Evolutionary conservation across 768 basidiomycete species (phyloP).

Genomic region (Mycena rebaudengoi): DNA sequence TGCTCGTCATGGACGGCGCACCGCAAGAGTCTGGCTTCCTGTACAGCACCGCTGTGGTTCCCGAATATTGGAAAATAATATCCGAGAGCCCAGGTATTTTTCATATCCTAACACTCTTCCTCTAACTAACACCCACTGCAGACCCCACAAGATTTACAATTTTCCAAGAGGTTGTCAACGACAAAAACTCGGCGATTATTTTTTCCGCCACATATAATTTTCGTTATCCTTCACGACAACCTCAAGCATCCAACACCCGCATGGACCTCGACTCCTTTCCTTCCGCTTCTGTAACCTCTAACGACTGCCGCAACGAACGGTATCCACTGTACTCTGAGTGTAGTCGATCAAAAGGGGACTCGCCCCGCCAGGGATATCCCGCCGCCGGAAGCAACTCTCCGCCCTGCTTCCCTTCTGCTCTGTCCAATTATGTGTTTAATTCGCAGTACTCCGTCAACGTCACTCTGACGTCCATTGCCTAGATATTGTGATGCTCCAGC

Average conservation of each 20-base stretch:
- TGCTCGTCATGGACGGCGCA: not conserved
- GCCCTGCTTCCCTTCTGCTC: slow-evolving; percentile 38
- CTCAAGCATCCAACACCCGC: slow-evolving; percentile 13
- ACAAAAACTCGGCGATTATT: not conserved
- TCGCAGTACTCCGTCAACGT: slow-evolving; percentile 10
- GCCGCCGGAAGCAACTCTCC: slow-evolving; percentile 28
- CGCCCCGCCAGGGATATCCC: slow-evolving; percentile 22
- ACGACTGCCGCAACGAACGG: not conserved
- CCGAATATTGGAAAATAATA: slow-evolving; percentile 1
- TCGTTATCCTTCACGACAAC: too few species aligned
- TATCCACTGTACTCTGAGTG: slow-evolving; percentile 16
- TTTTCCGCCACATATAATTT: slow-evolving; percentile 3
- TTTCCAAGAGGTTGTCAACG: not conserved
- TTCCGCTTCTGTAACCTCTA: not conserved
- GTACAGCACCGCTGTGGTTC: not conserved
- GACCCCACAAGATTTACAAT: slow-evolving; percentile 3
- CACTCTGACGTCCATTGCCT: slow-evolving; percentile 21
- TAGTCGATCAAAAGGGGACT: slow-evolving; percentile 14
- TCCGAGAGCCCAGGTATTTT: not conserved
- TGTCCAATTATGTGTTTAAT: slow-evolving; percentile 45
- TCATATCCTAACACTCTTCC: not conserved
- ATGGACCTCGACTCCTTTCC: slow-evolving; percentile 1
- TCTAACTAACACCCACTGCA: not conserved
- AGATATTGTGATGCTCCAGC: slow-evolving; percentile 18
- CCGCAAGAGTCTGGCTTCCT: not conserved